Evolutionary conservation across 805 yeast genomes (phyloP).

Genomic region (Wickerhamomyces bisporus): DNA sequence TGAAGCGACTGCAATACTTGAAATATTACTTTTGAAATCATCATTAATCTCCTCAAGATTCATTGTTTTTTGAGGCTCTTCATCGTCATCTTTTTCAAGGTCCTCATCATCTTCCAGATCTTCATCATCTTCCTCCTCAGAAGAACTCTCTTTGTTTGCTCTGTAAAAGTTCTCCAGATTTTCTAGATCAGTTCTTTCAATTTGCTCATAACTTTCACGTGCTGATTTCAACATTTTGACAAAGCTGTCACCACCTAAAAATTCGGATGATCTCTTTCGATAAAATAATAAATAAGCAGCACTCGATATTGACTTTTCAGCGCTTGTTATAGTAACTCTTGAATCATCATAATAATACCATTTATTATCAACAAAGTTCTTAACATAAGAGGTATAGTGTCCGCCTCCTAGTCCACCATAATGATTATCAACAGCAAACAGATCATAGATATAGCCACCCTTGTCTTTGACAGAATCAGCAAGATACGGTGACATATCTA

Average conservation of each 20-base stretch:
- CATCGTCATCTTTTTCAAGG: conserved; percentile 1
- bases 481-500: conserved; percentile 66
- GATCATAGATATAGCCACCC: conserved; percentile 56
- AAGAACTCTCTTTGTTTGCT: conserved; percentile 19
- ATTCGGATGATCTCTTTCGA: conserved; percentile 40
- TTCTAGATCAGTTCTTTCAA: conserved; percentile 17
- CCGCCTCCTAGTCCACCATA: conserved; percentile 97
- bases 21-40: conserved; percentile 17
- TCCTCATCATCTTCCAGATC: conserved; percentile 12
- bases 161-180: conserved; percentile 24
- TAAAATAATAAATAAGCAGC: conserved; percentile 89
- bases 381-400: conserved; percentile 88
- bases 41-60: conserved; percentile 5
- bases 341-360: conserved; percentile 95
- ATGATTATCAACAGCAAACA: conserved; percentile 92
- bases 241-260: conserved; percentile 46
- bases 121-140: conserved; percentile 17
- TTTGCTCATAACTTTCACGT: conserved; percentile 27
- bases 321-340: conserved; percentile 55
- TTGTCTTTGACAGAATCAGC: conserved; percentile 26
- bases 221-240: conserved; percentile 37
- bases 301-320: conserved; percentile 57
- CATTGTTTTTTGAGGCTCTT: not conserved
- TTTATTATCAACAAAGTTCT: conserved; percentile 64
- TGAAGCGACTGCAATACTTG: conserved; percentile 20